These are phyloP conservation scores for Lentinus brumalis DNA, from an alignment of 768 basidiomycete species.

Conservation along the genomic window DNA sequence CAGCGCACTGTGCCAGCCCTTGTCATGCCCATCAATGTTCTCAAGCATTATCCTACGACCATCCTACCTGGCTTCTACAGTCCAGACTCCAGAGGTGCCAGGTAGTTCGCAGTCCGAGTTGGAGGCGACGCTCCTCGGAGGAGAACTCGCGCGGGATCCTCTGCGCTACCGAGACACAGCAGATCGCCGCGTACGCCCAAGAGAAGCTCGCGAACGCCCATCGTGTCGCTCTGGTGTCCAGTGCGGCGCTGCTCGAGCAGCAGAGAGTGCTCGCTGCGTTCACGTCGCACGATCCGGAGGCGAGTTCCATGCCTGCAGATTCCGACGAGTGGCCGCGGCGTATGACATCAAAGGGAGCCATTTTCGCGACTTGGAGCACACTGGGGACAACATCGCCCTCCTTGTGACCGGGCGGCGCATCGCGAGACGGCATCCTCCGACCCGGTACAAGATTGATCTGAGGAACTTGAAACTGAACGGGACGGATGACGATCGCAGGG, in stretches of 20 bases:
- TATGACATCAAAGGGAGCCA: not conserved
- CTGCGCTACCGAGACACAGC: not conserved
- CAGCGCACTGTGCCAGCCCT: no score
- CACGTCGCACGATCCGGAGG: not conserved
- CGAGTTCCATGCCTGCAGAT: not conserved
- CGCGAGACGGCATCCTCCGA: no score
- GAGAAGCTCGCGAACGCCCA: conserved; percentile 2
- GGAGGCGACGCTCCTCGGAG: not conserved
- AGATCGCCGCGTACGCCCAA: conserved; percentile 2
- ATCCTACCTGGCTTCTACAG: no score
- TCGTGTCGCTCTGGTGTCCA: not conserved
- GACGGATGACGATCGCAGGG: no score
- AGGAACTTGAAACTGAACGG: no score
- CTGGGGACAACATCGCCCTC: not conserved
- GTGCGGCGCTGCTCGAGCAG: not conserved
- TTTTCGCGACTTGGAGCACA: not conserved
- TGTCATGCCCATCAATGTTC: no score
- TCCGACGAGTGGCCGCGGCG: not conserved
- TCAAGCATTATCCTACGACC: no score
- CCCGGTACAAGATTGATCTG: no score
- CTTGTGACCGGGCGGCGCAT: not conserved
- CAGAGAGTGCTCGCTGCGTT: not conserved
- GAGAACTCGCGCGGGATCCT: not conserved
- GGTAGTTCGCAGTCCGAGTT: not conserved
- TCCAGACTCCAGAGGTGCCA: no score